Base-by-base conservation (phyloP, 345 rosid species). In the Combretum micranthum region DNA sequence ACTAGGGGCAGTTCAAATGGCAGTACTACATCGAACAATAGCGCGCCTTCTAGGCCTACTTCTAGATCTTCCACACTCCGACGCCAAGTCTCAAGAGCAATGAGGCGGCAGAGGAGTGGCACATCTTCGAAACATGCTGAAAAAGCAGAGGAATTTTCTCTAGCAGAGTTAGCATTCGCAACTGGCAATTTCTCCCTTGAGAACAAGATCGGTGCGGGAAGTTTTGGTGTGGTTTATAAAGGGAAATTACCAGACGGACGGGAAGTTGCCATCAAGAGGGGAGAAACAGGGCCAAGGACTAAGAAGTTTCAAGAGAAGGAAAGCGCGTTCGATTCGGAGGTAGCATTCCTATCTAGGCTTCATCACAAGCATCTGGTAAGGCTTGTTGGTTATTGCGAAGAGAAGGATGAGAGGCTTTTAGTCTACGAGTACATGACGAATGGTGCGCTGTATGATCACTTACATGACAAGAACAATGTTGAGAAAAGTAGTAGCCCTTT, bases 41-140 rank as follows among this genome's bases (percentile, higher is more conserved):
- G 85, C 50, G 80, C 76, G 14, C 70, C 76, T 15, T 91, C 88
- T 2, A 72, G 89, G 45, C 84, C 76, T 12, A 69, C 76, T 15
- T 91, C 88, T 2, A 72, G 89, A 44, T 88, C 96, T 2, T 65
- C 78, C 11, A 80, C 97, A 0, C 72, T 89, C 20, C 64, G 90
- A 69, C 86, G 96, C 5, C 99, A 86, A 78, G 64, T 80, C 56
- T 93, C 99, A 21, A 70, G 86, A 49, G 66, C 62, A 20, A 85
- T 89, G 87, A 79, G 80, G 69, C 86, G 99, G 19, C 99, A 89
- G 59, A 79, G 97, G 75, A 93, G 99, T 46, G 96, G 99, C 16
- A 85, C 96, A 0, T 83, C 94, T n/a, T 86, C 94, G 16, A 86
- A 93, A 70, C 89, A 83, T 44, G 55, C 84, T 0, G 99, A 89